Percentiles rank a stretch among this genome's conserved stretches.
These are phyloP conservation scores for Acanthamoeba royreba DNA, from an alignment of 208 protist genomes.

Conservation along the genomic window DNA sequence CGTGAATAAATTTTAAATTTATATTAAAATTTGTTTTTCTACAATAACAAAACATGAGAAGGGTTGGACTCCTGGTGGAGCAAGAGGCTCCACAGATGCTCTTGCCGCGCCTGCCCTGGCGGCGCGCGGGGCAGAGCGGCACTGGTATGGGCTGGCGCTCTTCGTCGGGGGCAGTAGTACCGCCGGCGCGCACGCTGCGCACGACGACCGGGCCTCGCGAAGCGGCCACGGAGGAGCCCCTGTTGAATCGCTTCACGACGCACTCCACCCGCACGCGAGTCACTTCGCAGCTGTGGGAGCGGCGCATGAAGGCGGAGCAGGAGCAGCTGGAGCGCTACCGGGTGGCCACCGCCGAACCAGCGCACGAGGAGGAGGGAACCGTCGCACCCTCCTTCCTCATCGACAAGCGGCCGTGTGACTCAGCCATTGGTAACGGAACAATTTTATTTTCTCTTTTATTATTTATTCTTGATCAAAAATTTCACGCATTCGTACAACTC, in stretches of 20 bases:
- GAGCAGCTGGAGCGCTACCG: background rate
- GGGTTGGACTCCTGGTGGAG: too few relatives aligned
- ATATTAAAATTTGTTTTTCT: too few relatives aligned
- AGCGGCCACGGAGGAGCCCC: background rate
- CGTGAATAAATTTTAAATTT: too few relatives aligned
- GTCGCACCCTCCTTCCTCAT: background rate
- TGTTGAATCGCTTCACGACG: background rate
- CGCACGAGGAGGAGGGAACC: background rate
- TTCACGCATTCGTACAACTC: too few relatives aligned
- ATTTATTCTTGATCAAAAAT: background rate
- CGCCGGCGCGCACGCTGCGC: background rate
- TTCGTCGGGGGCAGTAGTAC: too few relatives aligned
- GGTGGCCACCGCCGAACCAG: background rate
- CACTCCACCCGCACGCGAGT: constrained; percentile 3
- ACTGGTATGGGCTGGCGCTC: too few relatives aligned
- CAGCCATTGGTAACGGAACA: constrained; percentile 21
- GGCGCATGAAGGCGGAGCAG: background rate
- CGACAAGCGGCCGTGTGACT: background rate
- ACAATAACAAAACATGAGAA: too few relatives aligned
- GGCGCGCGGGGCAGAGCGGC: too few relatives aligned
- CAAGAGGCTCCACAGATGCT: too few relatives aligned
- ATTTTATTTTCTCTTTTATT: background rate
- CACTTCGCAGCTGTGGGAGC: background rate
- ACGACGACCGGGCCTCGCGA: background rate
- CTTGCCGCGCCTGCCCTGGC: too few relatives aligned